Evolutionary conservation across 768 basidiomycete species (phyloP), one percentile per base, ranked within the genome.

Genomic region (Agaricus subrufescens): DNA sequence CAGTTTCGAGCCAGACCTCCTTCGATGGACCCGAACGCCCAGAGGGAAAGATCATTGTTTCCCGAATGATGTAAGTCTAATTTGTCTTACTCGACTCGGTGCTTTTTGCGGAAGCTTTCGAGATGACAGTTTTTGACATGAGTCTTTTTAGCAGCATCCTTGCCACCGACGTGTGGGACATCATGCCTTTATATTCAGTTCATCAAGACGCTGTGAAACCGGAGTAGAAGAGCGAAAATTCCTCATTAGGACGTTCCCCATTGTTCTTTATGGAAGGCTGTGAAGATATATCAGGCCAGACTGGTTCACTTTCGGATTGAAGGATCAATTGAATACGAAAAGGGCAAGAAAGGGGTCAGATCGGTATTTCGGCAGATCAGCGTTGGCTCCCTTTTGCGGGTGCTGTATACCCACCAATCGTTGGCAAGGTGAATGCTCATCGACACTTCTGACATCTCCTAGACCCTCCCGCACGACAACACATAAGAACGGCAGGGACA

Each of bases 331-430:
- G 34, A 45, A 27, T n/a, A 53, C 52, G 12, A 46, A 53, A 53
- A 46, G 4, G 52, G 52, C 31, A 53, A 53, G 52, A 53, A 53
- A 53, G 52, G 52, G 52, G 43, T 44, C 44, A 12, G 52, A 38
- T 53, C 44, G 31, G 44, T 53, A 19, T 53, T 12, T 42, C 40
- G 26, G 43, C 44, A 3, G 52, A 38, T 53, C 44, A 19, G 44
- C 46, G 31, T 45, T 29, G 42, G 19, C 37, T 27, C 46, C 46
- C 30, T 47, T 47, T 47, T 47, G 46, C 27, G 15, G 19, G 46
- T n/a, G 30, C 15, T 47, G 8, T 2, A n/a, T 15, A n/a, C 29
- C 10, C 46, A 47, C 29, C 29, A 27, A 47, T 27, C 30, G 46
- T 25, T 25, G 45, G n/a, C 3, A 46, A 46, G 45, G 27, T 26